phyloP scores from a whole-genome alignment of 139 green algal species.

The Chlorella sp. region DNA sequence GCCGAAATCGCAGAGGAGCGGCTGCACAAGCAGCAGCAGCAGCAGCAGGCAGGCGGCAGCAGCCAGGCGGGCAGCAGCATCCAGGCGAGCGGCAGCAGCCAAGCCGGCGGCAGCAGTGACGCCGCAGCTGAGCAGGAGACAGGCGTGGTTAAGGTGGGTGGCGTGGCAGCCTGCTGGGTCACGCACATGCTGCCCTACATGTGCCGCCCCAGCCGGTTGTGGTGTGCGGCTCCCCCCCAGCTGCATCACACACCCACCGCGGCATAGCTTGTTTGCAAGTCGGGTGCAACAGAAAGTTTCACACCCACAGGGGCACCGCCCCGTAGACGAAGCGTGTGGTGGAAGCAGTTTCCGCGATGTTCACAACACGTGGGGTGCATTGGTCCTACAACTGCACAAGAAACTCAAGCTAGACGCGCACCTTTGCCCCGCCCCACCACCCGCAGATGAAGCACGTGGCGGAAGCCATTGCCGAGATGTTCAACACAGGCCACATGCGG shows the following conservation, averaged over 20 bases:
- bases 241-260: too few species aligned
- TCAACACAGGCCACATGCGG: conserved; percentile 66
- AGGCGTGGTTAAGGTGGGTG: conserved; percentile 22
- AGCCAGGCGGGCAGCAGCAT: not conserved
- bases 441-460: conserved; percentile 55
- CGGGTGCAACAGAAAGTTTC: too few species aligned
- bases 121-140: not conserved
- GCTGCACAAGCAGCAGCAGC: conserved; percentile 24
- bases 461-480: conserved; percentile 65
- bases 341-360: too few species aligned
- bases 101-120: not conserved
- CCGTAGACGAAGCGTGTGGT: too few species aligned
- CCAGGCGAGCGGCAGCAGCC: not conserved
- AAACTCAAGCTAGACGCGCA: too few species aligned
- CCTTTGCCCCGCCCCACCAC: too few species aligned
- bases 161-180: conserved; percentile 16
- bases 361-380: too few species aligned
- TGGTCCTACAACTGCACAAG: too few species aligned
- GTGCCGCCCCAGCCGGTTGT: not conserved
- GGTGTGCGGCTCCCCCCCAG: too few species aligned
- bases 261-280: too few species aligned
- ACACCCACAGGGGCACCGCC: too few species aligned
- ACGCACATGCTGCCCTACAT: not conserved
- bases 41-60: conserved; percentile 8
- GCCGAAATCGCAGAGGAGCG: conserved; percentile 49